A percentile compares a stretch with the other conserved stretches of the same genome.
phyloP scores from a whole-genome alignment of 768 basidiomycete species.

The Hirschioporus abietinus region DNA sequence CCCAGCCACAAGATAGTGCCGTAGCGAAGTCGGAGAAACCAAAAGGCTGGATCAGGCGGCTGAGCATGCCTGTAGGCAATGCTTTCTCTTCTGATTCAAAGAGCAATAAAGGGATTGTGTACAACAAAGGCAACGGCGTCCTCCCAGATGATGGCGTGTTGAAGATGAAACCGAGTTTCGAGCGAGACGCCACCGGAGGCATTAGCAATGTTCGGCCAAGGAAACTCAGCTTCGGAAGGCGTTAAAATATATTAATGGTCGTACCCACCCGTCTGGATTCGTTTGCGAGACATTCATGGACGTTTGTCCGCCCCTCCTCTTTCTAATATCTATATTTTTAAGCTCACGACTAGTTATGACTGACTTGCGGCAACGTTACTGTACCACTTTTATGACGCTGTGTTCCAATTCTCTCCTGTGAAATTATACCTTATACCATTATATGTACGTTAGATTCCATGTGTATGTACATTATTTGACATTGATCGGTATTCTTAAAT shows the following conservation, averaged over 20 bases:
- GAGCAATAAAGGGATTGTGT: constrained; percentile 30
- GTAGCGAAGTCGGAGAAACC: constrained; percentile 49
- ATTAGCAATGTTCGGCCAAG: constrained; percentile 4
- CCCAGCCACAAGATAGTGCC: constrained; percentile 39
- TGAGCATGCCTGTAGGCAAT: constrained; percentile 64
- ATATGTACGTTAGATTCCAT: neutral
- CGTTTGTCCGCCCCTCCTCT: neutral
- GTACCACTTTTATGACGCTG: neutral
- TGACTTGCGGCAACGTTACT: neutral
- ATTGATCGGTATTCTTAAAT: neutral
- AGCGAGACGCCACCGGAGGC: constrained; percentile 1
- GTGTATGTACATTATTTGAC: neutral
- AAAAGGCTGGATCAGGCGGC: constrained; percentile 68
- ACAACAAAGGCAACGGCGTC: constrained; percentile 18
- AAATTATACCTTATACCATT: neutral
- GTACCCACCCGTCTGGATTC: neutral
- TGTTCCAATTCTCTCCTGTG: neutral
- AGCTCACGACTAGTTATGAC: neutral
- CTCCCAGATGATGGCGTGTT: neutral
- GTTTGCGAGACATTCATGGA: neutral
- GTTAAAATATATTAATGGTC: neutral
- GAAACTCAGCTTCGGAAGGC: constrained; percentile 5
- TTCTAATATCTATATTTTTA: neutral
- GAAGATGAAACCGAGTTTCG: constrained; percentile 2
- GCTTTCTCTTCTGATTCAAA: constrained; percentile 57